These are phyloP conservation scores for Trichosporon inkin DNA, from an alignment of 1,284 basidiomycete genomes.

Conservation along the genomic window DNA sequence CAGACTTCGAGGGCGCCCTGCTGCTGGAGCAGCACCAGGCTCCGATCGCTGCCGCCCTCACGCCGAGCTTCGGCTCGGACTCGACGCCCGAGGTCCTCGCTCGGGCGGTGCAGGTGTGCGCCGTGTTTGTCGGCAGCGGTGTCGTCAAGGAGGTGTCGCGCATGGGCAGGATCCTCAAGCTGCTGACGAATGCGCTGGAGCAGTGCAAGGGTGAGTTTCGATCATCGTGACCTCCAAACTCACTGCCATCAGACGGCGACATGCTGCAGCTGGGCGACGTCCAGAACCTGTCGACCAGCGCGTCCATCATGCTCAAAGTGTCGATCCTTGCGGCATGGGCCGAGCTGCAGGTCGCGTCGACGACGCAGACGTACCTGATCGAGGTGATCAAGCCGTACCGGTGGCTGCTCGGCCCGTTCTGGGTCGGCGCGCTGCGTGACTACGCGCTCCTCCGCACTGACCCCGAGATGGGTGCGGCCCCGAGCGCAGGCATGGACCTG, in stretches of 20 bases:
- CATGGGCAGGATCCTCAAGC: slow-evolving; percentile 92
- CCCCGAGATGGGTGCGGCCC: slow-evolving; percentile 70
- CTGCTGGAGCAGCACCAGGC: slow-evolving; percentile 98
- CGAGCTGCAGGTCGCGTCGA: slow-evolving; percentile 76
- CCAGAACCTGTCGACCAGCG: slow-evolving; percentile 82
- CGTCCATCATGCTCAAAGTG: slow-evolving; percentile 89
- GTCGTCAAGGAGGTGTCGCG: slow-evolving; percentile 81
- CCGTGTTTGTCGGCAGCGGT: slow-evolving; percentile 92
- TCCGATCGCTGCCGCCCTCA: slow-evolving; percentile 95
- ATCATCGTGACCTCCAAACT: background rate
- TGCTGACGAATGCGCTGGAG: slow-evolving; percentile 81
- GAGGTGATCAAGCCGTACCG: slow-evolving; percentile 81
- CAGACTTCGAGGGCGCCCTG: slow-evolving; percentile 83
- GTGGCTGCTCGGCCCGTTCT: slow-evolving; percentile 69
- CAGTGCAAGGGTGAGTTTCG: slow-evolving; percentile 68
- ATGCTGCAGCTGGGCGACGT: slow-evolving; percentile 84
- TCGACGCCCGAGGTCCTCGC: slow-evolving; percentile 93
- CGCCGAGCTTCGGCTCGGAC: slow-evolving; percentile 90
- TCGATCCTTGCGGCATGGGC: slow-evolving; percentile 96
- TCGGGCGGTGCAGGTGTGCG: slow-evolving; percentile 87
- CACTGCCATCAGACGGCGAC: slow-evolving; percentile 60
- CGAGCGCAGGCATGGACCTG: slow-evolving; percentile 68
- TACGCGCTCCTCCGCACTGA: slow-evolving; percentile 87
- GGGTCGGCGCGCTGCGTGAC: slow-evolving; percentile 84
- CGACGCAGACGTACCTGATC: slow-evolving; percentile 69